These are phyloP conservation scores for Plasmodium malariae DNA, from an alignment of 169 alveolate genomes.

Conservation along the genomic window DNA sequence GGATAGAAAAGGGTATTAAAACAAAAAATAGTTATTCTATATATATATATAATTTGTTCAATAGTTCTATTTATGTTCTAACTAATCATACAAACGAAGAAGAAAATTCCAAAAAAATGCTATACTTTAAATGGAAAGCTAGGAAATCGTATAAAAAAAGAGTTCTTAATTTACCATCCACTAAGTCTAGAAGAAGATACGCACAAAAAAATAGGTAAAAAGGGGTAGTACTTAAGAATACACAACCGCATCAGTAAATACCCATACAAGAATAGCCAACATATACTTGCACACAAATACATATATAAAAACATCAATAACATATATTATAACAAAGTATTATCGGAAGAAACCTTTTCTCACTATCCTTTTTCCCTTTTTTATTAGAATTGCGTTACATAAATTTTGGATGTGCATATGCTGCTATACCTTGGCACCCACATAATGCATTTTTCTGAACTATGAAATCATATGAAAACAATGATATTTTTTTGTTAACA, in stretches of 20 bases:
- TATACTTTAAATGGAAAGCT: conserved; percentile 83
- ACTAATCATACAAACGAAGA: conserved; percentile 23
- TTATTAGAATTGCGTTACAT: background rate
- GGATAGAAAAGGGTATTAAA: background rate
- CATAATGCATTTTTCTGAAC: background rate
- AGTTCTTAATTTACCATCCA: conserved; percentile 84
- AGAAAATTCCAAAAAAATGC: conserved; percentile 19
- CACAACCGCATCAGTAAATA: too few species aligned
- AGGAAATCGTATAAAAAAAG: conserved; percentile 87
- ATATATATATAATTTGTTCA: conserved; percentile 20
- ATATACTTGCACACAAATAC: background rate
- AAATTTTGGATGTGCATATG: conserved; percentile 5
- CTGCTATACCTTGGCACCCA: background rate
- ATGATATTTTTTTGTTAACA: conserved; percentile 32
- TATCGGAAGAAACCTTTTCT: background rate
- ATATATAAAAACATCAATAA: background rate
- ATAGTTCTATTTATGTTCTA: conserved; percentile 23
- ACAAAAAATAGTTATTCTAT: conserved; percentile 1
- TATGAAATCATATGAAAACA: conserved; percentile 21
- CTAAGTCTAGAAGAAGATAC: conserved; percentile 86
- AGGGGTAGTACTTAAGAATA: background rate
- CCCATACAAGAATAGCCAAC: too few species aligned
- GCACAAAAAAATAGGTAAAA: conserved; percentile 83
- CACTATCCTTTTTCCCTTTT: background rate
- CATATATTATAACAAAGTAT: too few species aligned